phyloP scores from a whole-genome alignment of 768 basidiomycete genomes.

The Boletus vinaceobasis region DNA sequence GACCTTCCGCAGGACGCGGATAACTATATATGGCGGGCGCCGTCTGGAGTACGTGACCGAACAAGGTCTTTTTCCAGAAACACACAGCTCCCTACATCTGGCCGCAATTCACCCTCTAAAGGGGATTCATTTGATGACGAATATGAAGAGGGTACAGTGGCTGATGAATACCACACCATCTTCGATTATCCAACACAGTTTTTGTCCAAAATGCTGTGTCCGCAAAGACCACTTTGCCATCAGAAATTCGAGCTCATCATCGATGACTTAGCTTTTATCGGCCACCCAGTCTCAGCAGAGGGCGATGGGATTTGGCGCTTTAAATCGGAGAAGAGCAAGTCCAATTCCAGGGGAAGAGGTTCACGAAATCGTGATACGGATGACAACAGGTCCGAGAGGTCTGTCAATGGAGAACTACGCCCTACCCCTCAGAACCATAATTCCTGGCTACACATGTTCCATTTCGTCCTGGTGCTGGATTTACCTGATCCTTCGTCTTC shows the following conservation, averaged over 20 bases:
- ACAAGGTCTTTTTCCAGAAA: conserved; percentile 50
- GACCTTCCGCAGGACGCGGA: conserved; percentile 27
- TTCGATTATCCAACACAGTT: conserved; percentile 81
- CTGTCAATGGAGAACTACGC: conserved; percentile 36
- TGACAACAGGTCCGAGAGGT: conserved; percentile 31
- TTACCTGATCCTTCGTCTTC: conserved; percentile 87
- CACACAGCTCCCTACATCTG: conserved; percentile 43
- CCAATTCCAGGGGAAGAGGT: conserved; percentile 53
- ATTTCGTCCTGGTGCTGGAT: conserved; percentile 84
- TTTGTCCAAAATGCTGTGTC: conserved; percentile 77
- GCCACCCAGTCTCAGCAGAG: conserved; percentile 88
- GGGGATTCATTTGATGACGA: conserved; percentile 39
- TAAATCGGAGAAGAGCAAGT: conserved; percentile 55
- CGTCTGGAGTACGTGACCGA: conserved; percentile 46
- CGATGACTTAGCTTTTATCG: conserved; percentile 89
- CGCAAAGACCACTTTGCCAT: conserved; percentile 78
- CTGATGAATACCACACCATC: conserved; percentile 60
- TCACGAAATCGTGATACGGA: conserved; percentile 42
- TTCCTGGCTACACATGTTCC: conserved; percentile 72
- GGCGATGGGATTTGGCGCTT: conserved; percentile 73
- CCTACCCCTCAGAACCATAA: conserved; percentile 25
- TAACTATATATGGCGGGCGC: conserved; percentile 65
- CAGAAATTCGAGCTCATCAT: conserved; percentile 92
- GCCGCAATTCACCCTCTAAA: conserved; percentile 49
- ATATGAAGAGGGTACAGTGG: conserved; percentile 30